phyloP scores from a whole-genome alignment of 2,329 filamentous ascomycete genomes.

The Penicillium sp. region DNA sequence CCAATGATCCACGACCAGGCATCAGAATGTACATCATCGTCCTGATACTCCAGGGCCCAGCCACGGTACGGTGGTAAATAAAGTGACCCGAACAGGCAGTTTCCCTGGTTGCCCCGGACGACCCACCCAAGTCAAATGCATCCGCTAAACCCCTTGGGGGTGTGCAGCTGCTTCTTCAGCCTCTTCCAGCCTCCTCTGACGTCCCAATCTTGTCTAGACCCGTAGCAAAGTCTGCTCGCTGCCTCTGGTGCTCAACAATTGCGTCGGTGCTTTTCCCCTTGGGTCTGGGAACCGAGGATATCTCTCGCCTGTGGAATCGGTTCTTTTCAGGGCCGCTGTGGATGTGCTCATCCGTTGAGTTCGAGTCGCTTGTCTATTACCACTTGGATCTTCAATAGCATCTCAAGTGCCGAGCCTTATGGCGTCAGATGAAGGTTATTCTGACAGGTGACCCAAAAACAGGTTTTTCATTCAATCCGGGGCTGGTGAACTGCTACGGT shows the following conservation, averaged over 20 bases:
- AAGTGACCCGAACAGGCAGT: slow-evolving; percentile 3
- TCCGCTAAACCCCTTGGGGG: not conserved
- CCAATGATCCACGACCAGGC: too few relatives aligned
- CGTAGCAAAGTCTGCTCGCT: too few relatives aligned
- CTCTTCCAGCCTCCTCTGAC: slow-evolving; percentile 1
- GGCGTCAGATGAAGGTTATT: slow-evolving; percentile 6
- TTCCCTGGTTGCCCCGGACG: slow-evolving; percentile 16
- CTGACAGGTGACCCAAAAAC: slow-evolving; percentile 2
- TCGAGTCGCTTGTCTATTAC: too few relatives aligned
- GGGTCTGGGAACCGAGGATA: not conserved
- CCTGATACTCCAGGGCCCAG: too few relatives aligned
- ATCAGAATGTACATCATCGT: not conserved
- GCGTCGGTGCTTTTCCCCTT: too few relatives aligned
- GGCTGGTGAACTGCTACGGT: not conserved
- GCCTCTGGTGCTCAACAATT: too few relatives aligned
- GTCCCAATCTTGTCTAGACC: too few relatives aligned
- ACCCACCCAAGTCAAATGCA: slow-evolving; percentile 4
- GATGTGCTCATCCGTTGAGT: too few relatives aligned
- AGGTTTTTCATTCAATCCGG: slow-evolving; percentile 1
- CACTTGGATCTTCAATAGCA: too few relatives aligned
- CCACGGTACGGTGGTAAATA: slow-evolving; percentile 9
- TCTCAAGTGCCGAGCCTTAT: not conserved
- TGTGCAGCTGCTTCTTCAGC: not conserved
- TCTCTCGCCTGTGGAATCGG: not conserved
- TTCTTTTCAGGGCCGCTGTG: too few relatives aligned